Conservation (phyloP, 1,284 basidiomycete genomes). For the Leccinum solheimii region DNA sequence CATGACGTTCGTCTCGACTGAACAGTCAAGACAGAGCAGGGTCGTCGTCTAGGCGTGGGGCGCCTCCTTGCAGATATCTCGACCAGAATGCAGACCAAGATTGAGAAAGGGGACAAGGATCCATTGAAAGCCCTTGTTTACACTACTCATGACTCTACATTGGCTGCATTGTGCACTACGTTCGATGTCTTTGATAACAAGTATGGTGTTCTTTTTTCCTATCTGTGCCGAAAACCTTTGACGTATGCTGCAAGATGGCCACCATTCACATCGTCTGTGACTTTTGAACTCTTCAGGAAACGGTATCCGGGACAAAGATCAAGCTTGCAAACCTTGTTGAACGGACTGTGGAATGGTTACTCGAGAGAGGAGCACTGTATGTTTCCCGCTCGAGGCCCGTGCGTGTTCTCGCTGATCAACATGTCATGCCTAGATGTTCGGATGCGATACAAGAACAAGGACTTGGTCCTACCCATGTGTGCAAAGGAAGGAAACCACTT, state of each 20-base stretch:
- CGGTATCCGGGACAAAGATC: constrained; percentile 20
- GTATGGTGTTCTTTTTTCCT: constrained; percentile 36
- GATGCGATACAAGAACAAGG: constrained; percentile 75
- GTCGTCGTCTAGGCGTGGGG: constrained; percentile 77
- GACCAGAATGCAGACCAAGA: constrained; percentile 60
- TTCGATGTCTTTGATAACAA: constrained; percentile 77
- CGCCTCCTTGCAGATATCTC: constrained; percentile 65
- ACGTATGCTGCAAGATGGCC: constrained; percentile 58
- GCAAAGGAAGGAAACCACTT: constrained; percentile 68
- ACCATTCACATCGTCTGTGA: constrained; percentile 69
- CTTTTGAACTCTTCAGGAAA: constrained; percentile 69
- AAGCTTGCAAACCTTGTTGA: constrained; percentile 39
- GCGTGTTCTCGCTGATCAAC: neutral
- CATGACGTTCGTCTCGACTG: constrained; percentile 1
- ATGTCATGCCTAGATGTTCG: constrained; percentile 57
- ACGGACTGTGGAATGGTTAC: constrained; percentile 34
- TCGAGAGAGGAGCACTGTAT: constrained; percentile 47
- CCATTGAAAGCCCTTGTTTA: constrained; percentile 66
- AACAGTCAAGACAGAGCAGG: constrained; percentile 72
- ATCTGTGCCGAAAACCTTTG: neutral
- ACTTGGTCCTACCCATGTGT: constrained; percentile 66
- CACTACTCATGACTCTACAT: constrained; percentile 74
- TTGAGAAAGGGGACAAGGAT: constrained; percentile 44
- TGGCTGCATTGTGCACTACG: constrained; percentile 68
- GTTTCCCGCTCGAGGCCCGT: neutral